phyloP scores from a whole-genome alignment of 2,329 filamentous ascomycete species.

The Xylaria sp. region DNA sequence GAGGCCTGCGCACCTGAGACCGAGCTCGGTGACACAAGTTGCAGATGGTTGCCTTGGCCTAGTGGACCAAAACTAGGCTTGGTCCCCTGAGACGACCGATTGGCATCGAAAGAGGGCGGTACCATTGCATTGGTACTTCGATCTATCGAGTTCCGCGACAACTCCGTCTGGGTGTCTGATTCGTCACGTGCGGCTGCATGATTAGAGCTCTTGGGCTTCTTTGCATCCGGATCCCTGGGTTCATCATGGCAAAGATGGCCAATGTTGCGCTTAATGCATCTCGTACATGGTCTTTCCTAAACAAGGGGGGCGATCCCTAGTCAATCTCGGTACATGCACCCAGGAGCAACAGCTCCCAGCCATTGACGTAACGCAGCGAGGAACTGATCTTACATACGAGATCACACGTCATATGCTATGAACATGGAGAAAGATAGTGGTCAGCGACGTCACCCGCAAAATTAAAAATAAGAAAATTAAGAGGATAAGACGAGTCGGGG shows the following conservation, averaged over 20 bases:
- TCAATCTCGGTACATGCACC: constrained; percentile 50
- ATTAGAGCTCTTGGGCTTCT: constrained; percentile 78
- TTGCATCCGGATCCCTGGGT: constrained; percentile 83
- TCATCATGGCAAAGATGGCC: constrained; percentile 98
- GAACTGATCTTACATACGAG: constrained; percentile 71
- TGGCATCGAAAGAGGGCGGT: constrained; percentile 59
- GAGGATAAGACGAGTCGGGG: constrained; percentile 37
- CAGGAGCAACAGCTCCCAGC: constrained; percentile 43
- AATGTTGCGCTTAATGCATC: constrained; percentile 98
- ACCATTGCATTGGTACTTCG: constrained; percentile 66
- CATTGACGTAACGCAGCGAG: constrained; percentile 47
- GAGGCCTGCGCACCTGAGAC: constrained; percentile 72
- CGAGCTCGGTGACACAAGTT: constrained; percentile 77
- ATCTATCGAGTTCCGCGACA: constrained; percentile 67
- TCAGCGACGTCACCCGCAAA: constrained; percentile 56
- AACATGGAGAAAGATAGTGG: constrained; percentile 52
- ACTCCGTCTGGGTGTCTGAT: constrained; percentile 65
- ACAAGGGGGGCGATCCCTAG: constrained; percentile 51
- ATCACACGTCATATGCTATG: constrained; percentile 92
- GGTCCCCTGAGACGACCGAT: constrained; percentile 53
- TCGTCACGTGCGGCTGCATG: constrained; percentile 70
- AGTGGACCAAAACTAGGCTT: constrained; percentile 60
- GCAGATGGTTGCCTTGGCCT: constrained; percentile 65
- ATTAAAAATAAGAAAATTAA: constrained; percentile 29
- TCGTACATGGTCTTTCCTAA: constrained; percentile 93